phyloP scores from a whole-genome alignment of 371 early-diverging fungal species.

The Entomophthora muscae region DNA sequence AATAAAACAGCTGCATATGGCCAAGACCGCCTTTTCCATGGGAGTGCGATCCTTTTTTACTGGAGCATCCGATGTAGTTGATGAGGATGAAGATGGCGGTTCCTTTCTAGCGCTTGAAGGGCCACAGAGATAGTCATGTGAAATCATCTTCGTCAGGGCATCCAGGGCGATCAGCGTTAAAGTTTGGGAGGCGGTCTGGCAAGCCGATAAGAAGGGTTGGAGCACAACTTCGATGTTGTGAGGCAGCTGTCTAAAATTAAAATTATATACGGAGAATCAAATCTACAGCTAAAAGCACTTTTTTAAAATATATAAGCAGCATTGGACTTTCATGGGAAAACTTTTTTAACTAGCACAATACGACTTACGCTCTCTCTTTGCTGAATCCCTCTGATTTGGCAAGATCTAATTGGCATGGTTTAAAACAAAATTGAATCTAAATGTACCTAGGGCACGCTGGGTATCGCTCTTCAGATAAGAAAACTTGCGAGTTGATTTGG shows the following conservation, averaged over 20 bases:
- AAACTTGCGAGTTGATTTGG: not conserved
- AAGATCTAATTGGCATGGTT: not conserved
- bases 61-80: not conserved
- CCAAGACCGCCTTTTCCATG: slow-evolving; percentile 31
- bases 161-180: slow-evolving; percentile 5
- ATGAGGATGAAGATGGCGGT: not conserved
- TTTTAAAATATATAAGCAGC: too few species aligned
- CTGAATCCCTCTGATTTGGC: slow-evolving; percentile 5
- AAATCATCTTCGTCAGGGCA: slow-evolving; percentile 3
- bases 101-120: not conserved
- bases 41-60: slow-evolving; percentile 1
- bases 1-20: slow-evolving; percentile 33
- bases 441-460: slow-evolving; percentile 1
- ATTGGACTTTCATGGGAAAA: too few species aligned
- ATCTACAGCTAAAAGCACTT: not conserved
- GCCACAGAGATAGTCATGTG: slow-evolving; percentile 6
- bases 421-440: not conserved
- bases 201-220: not conserved
- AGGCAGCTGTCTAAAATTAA: not conserved
- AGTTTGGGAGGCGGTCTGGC: slow-evolving; percentile 3
- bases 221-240: slow-evolving; percentile 6
- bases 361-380: slow-evolving; percentile 7
- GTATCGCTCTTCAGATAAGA: not conserved
- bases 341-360: too few species aligned
- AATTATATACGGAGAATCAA: not conserved